Base-by-base conservation (phyloP, 768 basidiomycete species). In the Hypsizygus marmoreus region DNA sequence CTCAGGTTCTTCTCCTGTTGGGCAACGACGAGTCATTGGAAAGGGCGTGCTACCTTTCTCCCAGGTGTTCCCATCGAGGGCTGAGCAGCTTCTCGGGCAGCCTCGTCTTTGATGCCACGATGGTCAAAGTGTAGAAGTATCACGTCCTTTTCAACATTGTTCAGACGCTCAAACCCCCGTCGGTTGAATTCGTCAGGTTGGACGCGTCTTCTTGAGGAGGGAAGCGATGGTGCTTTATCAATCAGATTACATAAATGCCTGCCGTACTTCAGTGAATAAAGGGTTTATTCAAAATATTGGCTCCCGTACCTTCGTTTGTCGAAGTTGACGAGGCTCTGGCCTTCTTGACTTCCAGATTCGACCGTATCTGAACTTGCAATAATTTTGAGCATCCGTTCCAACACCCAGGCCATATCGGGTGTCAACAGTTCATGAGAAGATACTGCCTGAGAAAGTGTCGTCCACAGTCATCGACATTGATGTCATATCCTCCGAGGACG, bases 1-100 rank as follows among this genome's bases (percentile, higher is more conserved):
- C 91, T 79, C 35, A 87, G 82, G 63, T 79, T 82, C 72, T 93
- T 94, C 61, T 94, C 91, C 45, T 85, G 76, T 63, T 94, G 91
- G 16, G 73, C 57, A 2, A 73, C 51, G 16, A 91, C 76, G 3
- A 86, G 70, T 20, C 69, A 72, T 48, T 83, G 79, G 72, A 94
- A 92, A 4, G 79, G 88, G 5, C 84, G 79, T 8, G 74, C 66
- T 11, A 69, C 57, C 52, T 81, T 83, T 56, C 78, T 83, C 0
- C 72, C 68, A 0, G 75, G 61, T 10, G 71, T 68, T 5, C 73
- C 72, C 41, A 67, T 64, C 2, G 63, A 62, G 10, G 67, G 68
- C 34, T 78, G 72, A 1, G 70, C 47, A 0, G 75, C 79, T 68
- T 92, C 90, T 11, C 82, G 74, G 34, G 75, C 69, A 2, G 85